Base-by-base conservation (phyloP, 306 rosid species). In the Acacia crassicarpa region DNA sequence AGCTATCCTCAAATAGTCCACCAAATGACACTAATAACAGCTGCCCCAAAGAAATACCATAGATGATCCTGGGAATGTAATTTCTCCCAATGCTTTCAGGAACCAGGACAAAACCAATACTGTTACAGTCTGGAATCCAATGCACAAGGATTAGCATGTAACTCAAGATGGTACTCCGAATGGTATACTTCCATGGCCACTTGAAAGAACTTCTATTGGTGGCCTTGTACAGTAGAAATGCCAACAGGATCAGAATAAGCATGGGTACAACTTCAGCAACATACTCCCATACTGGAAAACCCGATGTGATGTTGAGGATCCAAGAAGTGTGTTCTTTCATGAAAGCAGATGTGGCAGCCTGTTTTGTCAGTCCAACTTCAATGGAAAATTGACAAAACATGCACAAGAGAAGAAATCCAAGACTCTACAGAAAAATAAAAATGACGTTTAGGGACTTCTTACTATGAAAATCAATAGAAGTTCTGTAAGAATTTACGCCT, bases 301-400 rank as follows among this genome's bases (percentile, higher is more conserved):
- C 82, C 16, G 85, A 83, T 77, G 85, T 77, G 58, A 88, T 81
- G 83, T 81, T 88, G 77, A 86, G 88, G 78, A 93, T 83, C 98
- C 94, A 91, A 40, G 92, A 92, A 85, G 90, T 84, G 86, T 84
- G 78, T 66, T 79, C 89, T 74, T 84, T 91, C 90, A 90, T 81
- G 85, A 86, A 85, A 54, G 92, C 96, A 72, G 95, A 92, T 54
- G 93, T 89, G 40, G 93, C 92, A 79, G 97, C 91, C 86, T 95
- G 98, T 93, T 95, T 95, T 59, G 94, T 83, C 79, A 87, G 80
- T 75, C 99, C 99, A 87, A 92, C 85, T 84, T 95, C 98, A 83
- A 93, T 91, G 23, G 91, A 73, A 84, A 91, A 92, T 87, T 98
- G 92, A 87, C 90, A 90, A 76, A 91, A 84, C 83, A 86, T 87